Evolutionary conservation across 306 rosid genomes (phyloP).

Genomic region (Mucuna pruriens): DNA sequence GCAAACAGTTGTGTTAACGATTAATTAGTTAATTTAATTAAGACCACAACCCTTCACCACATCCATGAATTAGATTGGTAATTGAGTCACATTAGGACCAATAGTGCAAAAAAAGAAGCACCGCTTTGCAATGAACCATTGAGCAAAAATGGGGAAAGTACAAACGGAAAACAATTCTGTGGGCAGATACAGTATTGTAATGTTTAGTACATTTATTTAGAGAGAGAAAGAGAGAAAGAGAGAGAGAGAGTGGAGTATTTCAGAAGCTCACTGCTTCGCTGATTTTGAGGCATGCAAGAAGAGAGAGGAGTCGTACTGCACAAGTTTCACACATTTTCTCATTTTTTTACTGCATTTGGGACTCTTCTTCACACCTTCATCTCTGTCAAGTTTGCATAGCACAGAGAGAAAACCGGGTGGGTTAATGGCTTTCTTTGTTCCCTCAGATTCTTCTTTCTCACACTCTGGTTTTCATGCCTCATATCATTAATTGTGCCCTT

Average conservation of each 20-base stretch:
- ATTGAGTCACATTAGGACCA: neutral
- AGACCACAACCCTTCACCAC: constrained; percentile 35
- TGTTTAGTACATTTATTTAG: constrained; percentile 42
- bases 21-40: constrained; percentile 14
- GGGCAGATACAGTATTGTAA: constrained; percentile 52
- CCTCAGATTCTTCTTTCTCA: neutral
- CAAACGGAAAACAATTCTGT: constrained; percentile 49
- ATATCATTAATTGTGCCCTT: neutral
- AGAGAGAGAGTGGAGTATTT: constrained; percentile 55
- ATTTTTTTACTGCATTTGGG: constrained; percentile 53
- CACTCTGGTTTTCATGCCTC: constrained; percentile 32
- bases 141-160: constrained; percentile 47
- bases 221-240: constrained; percentile 15
- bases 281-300: constrained; percentile 83
- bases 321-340: constrained; percentile 61
- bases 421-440: neutral
- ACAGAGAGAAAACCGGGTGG: constrained; percentile 51
- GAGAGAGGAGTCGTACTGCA: constrained; percentile 51
- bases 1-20: constrained; percentile 26
- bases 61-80: constrained; percentile 28
- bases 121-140: constrained; percentile 38
- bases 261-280: constrained; percentile 92
- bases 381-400: constrained; percentile 51
- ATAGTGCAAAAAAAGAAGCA: constrained; percentile 8
- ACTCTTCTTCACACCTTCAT: constrained; percentile 37